Conservation (phyloP, 345 rosid genomes). For the Eutrema japonicum region DNA sequence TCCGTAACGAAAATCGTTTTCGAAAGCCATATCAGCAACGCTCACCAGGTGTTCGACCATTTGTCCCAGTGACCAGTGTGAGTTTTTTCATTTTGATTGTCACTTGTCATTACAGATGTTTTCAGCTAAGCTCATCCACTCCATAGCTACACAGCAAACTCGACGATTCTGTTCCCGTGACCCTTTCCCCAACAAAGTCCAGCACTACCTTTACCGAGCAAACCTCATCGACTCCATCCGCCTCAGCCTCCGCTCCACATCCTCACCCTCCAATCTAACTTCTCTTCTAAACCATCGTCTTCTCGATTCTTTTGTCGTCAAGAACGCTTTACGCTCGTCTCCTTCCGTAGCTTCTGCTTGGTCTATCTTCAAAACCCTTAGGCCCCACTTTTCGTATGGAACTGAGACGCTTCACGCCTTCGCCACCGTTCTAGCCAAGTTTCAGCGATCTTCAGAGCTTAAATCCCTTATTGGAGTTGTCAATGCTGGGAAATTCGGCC, state of each 20-base stretch:
- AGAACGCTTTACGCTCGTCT: conserved; percentile 71
- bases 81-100: background rate
- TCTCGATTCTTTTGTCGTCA: conserved; percentile 72
- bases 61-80: conserved; percentile 21
- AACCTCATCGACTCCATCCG: conserved; percentile 73
- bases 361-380: conserved; percentile 55
- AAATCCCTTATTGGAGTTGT: conserved; percentile 54
- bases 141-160: conserved; percentile 44
- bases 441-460: conserved; percentile 53
- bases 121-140: conserved; percentile 29
- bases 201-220: conserved; percentile 75
- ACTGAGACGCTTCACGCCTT: conserved; percentile 63
- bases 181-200: conserved; percentile 75
- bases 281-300: conserved; percentile 61
- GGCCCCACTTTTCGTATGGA: conserved; percentile 49
- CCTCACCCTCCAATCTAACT: conserved; percentile 38
- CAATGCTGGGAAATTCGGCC: conserved; percentile 52
- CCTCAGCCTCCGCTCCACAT: conserved; percentile 66
- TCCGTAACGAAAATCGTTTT: background rate
- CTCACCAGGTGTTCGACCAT: conserved; percentile 39
- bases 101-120: conserved; percentile 45
- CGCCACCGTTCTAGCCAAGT: conserved; percentile 77
- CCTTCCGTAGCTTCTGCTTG: conserved; percentile 70
- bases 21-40: background rate
- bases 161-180: conserved; percentile 60